phyloP scores from a whole-genome alignment of 495 filamentous ascomycete species.

The Lepraria neglecta region DNA sequence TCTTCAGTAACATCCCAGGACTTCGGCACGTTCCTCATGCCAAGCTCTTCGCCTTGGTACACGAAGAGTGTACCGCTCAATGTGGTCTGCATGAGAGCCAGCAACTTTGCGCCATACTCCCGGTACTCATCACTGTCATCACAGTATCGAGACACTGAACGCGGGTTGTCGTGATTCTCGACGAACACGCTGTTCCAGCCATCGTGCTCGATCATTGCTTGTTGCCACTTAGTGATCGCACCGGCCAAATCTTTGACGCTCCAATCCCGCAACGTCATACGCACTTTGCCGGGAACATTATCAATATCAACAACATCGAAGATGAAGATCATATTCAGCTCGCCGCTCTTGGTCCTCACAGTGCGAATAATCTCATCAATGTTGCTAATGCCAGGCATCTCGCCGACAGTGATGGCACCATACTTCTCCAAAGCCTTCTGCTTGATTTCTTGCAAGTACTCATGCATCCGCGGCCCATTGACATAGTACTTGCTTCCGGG shows the following conservation, averaged over 20 bases:
- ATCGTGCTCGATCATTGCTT: slow-evolving; percentile 47
- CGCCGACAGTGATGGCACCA: slow-evolving; percentile 58
- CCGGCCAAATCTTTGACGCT: slow-evolving; percentile 41
- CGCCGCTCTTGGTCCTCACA: slow-evolving; percentile 40
- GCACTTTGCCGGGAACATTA: slow-evolving; percentile 33
- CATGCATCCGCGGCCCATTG: slow-evolving; percentile 57
- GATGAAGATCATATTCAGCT: slow-evolving; percentile 60
- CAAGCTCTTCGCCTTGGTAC: slow-evolving; percentile 54
- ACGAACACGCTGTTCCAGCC: slow-evolving; percentile 56
- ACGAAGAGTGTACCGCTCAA: slow-evolving; percentile 48
- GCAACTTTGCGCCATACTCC: slow-evolving; percentile 44
- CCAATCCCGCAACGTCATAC: slow-evolving; percentile 35
- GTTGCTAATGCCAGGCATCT: slow-evolving; percentile 53
- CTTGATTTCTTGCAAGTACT: slow-evolving; percentile 56
- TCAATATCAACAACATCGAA: slow-evolving; percentile 54
- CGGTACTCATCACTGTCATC: slow-evolving; percentile 43
- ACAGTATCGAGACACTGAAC: slow-evolving; percentile 43
- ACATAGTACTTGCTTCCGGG: slow-evolving; percentile 45
- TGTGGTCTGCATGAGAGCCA: slow-evolving; percentile 47
- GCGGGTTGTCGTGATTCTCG: slow-evolving; percentile 50
- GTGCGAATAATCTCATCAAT: slow-evolving; percentile 45
- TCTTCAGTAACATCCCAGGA: slow-evolving; percentile 41
- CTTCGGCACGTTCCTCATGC: slow-evolving; percentile 47
- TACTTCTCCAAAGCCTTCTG: slow-evolving; percentile 51
- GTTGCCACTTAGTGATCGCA: slow-evolving; percentile 49